Evolutionary conservation across 78 protist species (phyloP), one percentile per base, ranked within the genome.

Genomic region (Neovahlkampfia damariscottae): DNA sequence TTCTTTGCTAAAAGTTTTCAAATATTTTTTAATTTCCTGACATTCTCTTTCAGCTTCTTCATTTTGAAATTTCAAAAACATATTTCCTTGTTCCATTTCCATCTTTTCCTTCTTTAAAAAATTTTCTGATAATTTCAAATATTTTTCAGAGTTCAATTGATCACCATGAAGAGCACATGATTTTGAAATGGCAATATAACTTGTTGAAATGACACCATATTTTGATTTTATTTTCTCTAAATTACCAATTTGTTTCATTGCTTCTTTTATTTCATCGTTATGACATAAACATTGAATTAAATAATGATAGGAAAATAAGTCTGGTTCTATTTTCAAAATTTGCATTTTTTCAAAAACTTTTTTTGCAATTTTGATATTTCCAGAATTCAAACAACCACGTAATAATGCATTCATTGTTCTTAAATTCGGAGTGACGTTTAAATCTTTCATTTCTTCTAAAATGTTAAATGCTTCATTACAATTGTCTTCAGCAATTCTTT

Each of bases 371-470:
- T 29, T 82, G 3, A 59, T 7, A 35, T 78, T 82, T 10, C 89
- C 89, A 30, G 58, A 30, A 10, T 86, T 8, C n/a, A 85, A 38
- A 70, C 84, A 76, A 27, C 86, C 89, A 39, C 89, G 59, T 28
- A 85, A 70, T 30, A 85, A 40, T 5, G 89, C 72, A 9, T 85
- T 85, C 41, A 50, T 78, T 0, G 89, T 84, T 30, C 89, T 40
- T 5, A 82, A 40, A 34, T 85, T 85, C 36, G 85, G 87, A 3
- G 7, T 39, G 31, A 77, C 27, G 19, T 31, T 31, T 2, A 72
- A 31, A 7, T 38, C 9, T 27, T 75, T 35, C 89, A 85, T 85
- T 2, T 59, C 8, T 0, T 80, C 38, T 0, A 85, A 41, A 5
- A 41, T 10, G 19, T 37, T 37, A 3, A 35, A 32, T 6, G 89